phyloP scores from a whole-genome alignment of 805 yeast genomes.

The Teunomyces barrocoloradensis region DNA sequence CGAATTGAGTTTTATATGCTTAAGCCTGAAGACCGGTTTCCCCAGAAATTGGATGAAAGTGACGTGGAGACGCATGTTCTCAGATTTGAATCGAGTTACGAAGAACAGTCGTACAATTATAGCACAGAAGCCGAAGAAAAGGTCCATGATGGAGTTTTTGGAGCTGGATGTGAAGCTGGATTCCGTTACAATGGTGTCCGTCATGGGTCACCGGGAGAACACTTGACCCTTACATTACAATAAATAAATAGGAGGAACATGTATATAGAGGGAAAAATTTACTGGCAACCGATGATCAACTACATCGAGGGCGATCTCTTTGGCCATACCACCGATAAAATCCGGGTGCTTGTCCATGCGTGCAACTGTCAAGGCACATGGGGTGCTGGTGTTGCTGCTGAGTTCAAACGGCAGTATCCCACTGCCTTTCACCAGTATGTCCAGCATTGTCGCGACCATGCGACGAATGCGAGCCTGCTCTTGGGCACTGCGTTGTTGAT shows the following conservation, averaged over 20 bases:
- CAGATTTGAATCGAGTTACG: conserved; percentile 31
- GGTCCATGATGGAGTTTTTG: conserved; percentile 18
- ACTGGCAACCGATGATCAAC: conserved; percentile 27
- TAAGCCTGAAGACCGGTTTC: conserved; percentile 31
- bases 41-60: conserved; percentile 3
- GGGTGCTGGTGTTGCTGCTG: conserved; percentile 83
- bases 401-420: conserved; percentile 54
- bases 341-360: conserved; percentile 64
- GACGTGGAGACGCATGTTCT: background rate
- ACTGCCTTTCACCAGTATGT: conserved; percentile 51
- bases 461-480: conserved; percentile 24
- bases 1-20: conserved; percentile 46
- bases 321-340: conserved; percentile 24
- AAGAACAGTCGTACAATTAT: conserved; percentile 23
- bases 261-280: background rate
- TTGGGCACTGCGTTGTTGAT: conserved; percentile 57
- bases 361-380: conserved; percentile 77
- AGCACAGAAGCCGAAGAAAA: conserved; percentile 4
- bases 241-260: background rate
- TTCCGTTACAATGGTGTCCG: conserved; percentile 22
- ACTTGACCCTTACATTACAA: conserved; percentile 7
- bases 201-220: conserved; percentile 31
- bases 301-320: conserved; percentile 63
- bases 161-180: conserved; percentile 34
- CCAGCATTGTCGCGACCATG: conserved; percentile 35